Conservation (phyloP, 345 rosid genomes). For the Angophora floribunda region DNA sequence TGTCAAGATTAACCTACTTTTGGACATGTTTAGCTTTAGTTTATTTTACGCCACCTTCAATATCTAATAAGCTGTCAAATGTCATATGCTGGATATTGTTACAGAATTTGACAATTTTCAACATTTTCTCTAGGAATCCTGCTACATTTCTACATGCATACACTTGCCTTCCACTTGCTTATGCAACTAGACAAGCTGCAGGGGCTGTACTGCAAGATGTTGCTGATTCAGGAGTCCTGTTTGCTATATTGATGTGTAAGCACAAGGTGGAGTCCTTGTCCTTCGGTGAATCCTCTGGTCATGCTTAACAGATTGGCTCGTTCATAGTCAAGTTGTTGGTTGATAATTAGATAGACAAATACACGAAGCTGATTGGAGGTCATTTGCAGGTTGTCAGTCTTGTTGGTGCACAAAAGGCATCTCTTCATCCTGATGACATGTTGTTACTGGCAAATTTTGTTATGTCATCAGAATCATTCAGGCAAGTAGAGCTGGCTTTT, state of each 20-base stretch:
- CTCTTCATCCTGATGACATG: constrained; percentile 97
- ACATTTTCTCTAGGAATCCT: constrained; percentile 7
- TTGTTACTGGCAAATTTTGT: constrained; percentile 89
- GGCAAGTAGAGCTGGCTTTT: constrained; percentile 34
- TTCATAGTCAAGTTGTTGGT: not conserved
- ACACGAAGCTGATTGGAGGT: not conserved
- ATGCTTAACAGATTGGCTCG: not conserved
- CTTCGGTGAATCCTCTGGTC: not conserved
- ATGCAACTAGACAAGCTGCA: constrained; percentile 19
- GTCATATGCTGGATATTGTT: not conserved
- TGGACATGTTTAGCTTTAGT: not conserved
- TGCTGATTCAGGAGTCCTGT: constrained; percentile 16
- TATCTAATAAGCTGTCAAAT: not conserved
- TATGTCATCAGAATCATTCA: constrained; percentile 87
- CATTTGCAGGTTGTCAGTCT: constrained; percentile 78
- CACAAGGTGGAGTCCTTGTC: constrained; percentile 5
- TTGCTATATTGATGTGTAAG: constrained; percentile 20
- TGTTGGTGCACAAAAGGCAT: constrained; percentile 96
- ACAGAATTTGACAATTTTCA: not conserved
- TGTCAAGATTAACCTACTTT: not conserved
- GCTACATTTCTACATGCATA: constrained; percentile 21
- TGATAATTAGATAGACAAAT: not conserved
- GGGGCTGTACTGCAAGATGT: constrained; percentile 15
- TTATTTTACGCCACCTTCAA: not conserved
- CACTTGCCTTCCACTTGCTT: constrained; percentile 20